A percentile compares a stretch with the other conserved stretches of the same genome.
Evolutionary conservation across 345 rosid genomes (phyloP).

Genomic region (Alliaria petiolata): DNA sequence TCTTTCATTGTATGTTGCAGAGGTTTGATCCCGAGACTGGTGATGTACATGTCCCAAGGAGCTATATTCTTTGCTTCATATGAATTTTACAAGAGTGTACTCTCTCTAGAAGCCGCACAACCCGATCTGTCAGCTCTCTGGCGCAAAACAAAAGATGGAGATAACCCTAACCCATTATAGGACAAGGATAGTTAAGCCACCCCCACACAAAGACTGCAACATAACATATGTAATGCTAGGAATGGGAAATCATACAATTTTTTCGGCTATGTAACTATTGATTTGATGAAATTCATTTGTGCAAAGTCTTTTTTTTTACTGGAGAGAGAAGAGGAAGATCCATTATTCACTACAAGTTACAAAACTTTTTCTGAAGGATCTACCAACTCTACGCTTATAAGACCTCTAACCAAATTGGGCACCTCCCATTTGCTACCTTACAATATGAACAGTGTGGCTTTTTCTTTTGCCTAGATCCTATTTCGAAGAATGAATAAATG

Average conservation of each 20-base stretch:
- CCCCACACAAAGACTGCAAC: slow-evolving; percentile 9
- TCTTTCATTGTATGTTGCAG: slow-evolving; percentile 36
- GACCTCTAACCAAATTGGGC: slow-evolving; percentile 35
- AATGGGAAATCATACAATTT: neutral
- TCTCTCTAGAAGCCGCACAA: slow-evolving; percentile 41
- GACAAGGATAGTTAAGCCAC: neutral
- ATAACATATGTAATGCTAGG: neutral
- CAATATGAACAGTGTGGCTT: slow-evolving; percentile 49
- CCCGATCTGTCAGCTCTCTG: slow-evolving; percentile 15
- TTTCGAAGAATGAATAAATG: slow-evolving; percentile 36
- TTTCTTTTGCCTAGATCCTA: slow-evolving; percentile 37
- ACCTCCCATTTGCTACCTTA: slow-evolving; percentile 37
- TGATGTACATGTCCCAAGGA: slow-evolving; percentile 89
- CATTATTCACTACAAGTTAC: slow-evolving; percentile 37
- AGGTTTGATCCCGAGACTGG: slow-evolving; percentile 80
- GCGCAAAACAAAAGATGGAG: slow-evolving; percentile 20
- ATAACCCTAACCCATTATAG: neutral
- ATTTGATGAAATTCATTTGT: slow-evolving; percentile 22
- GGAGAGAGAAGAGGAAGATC: slow-evolving; percentile 18
- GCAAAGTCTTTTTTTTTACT: slow-evolving; percentile 4
- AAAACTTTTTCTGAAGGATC: slow-evolving; percentile 31
- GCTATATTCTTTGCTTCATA: slow-evolving; percentile 86
- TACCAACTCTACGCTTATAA: slow-evolving; percentile 23
- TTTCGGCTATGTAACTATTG: neutral
- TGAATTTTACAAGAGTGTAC: slow-evolving; percentile 63